Base-by-base conservation (phyloP, 2,329 filamentous ascomycete genomes). In the Pseudogymnoascus sp. region DNA sequence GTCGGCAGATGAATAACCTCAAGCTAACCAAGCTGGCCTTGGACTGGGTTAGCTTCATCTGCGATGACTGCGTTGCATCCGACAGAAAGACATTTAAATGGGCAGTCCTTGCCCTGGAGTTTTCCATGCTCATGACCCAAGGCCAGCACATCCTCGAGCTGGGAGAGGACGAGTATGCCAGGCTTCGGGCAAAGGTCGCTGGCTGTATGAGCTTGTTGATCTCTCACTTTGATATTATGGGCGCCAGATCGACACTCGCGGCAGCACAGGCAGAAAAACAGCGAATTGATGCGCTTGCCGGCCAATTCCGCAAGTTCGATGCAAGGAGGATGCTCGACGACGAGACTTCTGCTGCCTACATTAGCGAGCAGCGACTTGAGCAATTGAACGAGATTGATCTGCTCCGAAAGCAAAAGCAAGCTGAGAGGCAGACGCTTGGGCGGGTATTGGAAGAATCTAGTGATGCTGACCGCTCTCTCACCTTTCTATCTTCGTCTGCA, bases 141-240 rank as follows among this genome's bases (percentile, higher is more conserved):
- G 95, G 95, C 10, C 88, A 93, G 65, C 93, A 96, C 71, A 96
- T 99, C 59, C 78, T 99, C n/a, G 90, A 88, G 0, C 86, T 99
- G 65, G 91, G 88, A 42, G 91, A 96, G 64, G 85, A 89, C 42
- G 93, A 99, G 72, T 99, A 96, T 74, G 84, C 87, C 5, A 87
- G 83, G 67, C 80, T 99, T 66, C 85, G 93, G 50, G 82, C 86
- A 64, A 97, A 97, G 75, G 95, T 99, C 4, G 92, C 92, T 8
- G 93, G 93, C 0, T 99, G 95, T 75, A 99, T 99, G 95, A 93
- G 91, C 19, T 83, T 99, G 23, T 81, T 99, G 60, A 97, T 99
- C 69, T 97, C 93, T 9, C 95, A 99, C 76, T 99, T 99, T 71
- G 95, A 99, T 75, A 97, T 99, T 76, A 96, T 99, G 89, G 95